Percentiles rank a stretch among this genome's conserved stretches.
These are phyloP conservation scores for Prunella vulgaris DNA, from an alignment of 257 asterid genomes.

Conservation along the genomic window DNA sequence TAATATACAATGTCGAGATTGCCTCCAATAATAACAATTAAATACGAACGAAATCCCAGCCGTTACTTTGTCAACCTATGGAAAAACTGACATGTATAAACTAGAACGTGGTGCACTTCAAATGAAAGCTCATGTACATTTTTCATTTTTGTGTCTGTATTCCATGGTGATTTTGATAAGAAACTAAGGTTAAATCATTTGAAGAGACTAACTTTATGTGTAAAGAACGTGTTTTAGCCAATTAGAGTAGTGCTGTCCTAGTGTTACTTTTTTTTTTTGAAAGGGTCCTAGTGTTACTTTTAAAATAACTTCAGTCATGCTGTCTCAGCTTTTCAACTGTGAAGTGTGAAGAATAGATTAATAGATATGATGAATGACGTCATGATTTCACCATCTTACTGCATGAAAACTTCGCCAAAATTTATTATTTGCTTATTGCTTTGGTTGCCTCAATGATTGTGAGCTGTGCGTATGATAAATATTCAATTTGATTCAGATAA, in stretches of 20 bases:
- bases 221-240: not conserved
- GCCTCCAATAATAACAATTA: not conserved
- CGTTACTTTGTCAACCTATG: not conserved
- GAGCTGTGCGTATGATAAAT: not conserved
- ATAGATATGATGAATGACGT: too few relatives aligned
- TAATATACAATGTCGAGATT: constrained; percentile 3
- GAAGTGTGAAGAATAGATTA: constrained; percentile 6
- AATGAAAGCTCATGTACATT: not conserved
- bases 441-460: not conserved
- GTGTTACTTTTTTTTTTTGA: not conserved
- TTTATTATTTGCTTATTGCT: not conserved
- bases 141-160: too few relatives aligned
- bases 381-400: not conserved
- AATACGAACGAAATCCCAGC: not conserved
- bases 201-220: not conserved
- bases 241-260: not conserved
- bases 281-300: not conserved
- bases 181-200: not conserved
- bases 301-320: not conserved
- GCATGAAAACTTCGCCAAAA: not conserved
- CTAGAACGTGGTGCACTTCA: not conserved
- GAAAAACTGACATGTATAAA: not conserved
- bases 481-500: not conserved
- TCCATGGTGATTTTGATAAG: not conserved
- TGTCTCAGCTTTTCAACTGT: not conserved